These are phyloP conservation scores for Schizosaccharomyces cryophilus DNA, from an alignment of 805 yeast genomes.

Conservation along the genomic window DNA sequence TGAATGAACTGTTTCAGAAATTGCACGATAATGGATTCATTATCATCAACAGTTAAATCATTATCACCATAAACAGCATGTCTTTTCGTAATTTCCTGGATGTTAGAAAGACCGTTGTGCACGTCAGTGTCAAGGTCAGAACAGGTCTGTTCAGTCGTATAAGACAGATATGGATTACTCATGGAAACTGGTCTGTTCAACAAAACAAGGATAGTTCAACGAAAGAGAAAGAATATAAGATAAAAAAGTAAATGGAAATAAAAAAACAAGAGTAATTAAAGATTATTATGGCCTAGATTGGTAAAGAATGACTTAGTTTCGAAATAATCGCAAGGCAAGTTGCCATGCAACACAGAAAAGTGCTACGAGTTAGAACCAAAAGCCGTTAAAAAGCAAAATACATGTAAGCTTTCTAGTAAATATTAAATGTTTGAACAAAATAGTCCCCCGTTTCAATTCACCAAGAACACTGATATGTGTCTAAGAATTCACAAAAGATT, in stretches of 20 bases:
- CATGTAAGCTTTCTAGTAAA: too few species aligned
- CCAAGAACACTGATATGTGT: too few species aligned
- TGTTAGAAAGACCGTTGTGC: constrained; percentile 4
- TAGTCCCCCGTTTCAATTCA: too few species aligned
- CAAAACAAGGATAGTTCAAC: neutral
- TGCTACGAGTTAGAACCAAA: too few species aligned
- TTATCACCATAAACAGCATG: constrained; percentile 58
- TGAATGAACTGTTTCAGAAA: constrained; percentile 63
- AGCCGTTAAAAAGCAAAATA: too few species aligned
- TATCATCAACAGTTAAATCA: constrained; percentile 53
- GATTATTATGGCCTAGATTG: neutral
- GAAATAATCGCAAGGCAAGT: too few species aligned
- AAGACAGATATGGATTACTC: neutral
- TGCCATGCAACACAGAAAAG: too few species aligned
- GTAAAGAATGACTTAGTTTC: neutral
- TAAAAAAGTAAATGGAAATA: neutral
- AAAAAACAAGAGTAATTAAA: neutral
- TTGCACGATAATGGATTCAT: constrained; percentile 36
- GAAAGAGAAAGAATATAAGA: neutral
- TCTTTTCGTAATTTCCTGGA: constrained; percentile 53
- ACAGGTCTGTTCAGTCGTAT: neutral
- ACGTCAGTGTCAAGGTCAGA: neutral
- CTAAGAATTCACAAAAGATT: too few species aligned
- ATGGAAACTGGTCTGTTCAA: neutral
- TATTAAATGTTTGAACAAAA: too few species aligned